phyloP scores from a whole-genome alignment of 169 alveolate genomes.

The Cryptosporidium ryanae region DNA sequence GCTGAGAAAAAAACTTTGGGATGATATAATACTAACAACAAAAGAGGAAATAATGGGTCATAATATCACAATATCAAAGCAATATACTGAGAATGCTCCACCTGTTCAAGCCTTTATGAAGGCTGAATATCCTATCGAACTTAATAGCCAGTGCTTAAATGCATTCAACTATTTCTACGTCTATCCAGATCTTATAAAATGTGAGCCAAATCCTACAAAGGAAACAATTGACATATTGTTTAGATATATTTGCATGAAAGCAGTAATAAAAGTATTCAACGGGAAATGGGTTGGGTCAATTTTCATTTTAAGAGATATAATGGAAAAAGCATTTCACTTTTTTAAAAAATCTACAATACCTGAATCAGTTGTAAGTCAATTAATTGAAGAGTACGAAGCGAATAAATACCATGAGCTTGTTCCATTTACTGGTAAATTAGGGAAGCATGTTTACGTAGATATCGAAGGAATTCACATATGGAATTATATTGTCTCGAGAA shows the following conservation, averaged over 20 bases:
- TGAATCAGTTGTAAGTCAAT: not conserved
- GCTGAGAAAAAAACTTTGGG: slow-evolving; percentile 48
- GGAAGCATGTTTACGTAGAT: slow-evolving; percentile 29
- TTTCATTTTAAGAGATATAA: slow-evolving; percentile 44
- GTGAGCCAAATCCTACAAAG: slow-evolving; percentile 30
- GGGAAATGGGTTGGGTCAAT: slow-evolving; percentile 39
- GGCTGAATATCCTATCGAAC: slow-evolving; percentile 42
- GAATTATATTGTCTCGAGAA: slow-evolving; percentile 37
- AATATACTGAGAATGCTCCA: slow-evolving; percentile 38
- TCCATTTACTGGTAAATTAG: slow-evolving; percentile 24
- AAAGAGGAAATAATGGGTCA: slow-evolving; percentile 44
- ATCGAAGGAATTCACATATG: slow-evolving; percentile 47
- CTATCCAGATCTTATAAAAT: slow-evolving; percentile 28
- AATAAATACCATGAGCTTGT: slow-evolving; percentile 34
- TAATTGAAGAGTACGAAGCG: slow-evolving; percentile 24
- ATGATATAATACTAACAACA: slow-evolving; percentile 2
- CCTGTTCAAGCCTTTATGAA: slow-evolving; percentile 71
- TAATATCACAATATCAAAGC: slow-evolving; percentile 28
- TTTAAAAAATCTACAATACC: slow-evolving; percentile 10
- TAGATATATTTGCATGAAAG: slow-evolving; percentile 50
- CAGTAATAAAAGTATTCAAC: slow-evolving; percentile 10
- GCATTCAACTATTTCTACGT: slow-evolving; percentile 63
- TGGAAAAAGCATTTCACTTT: slow-evolving; percentile 14
- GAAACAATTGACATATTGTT: slow-evolving; percentile 16
- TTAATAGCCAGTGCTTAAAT: slow-evolving; percentile 56